Percentiles rank a stretch among this genome's conserved stretches.
phyloP scores from a whole-genome alignment of 78 protist genomes.

The Abeoforma whisleri region DNA sequence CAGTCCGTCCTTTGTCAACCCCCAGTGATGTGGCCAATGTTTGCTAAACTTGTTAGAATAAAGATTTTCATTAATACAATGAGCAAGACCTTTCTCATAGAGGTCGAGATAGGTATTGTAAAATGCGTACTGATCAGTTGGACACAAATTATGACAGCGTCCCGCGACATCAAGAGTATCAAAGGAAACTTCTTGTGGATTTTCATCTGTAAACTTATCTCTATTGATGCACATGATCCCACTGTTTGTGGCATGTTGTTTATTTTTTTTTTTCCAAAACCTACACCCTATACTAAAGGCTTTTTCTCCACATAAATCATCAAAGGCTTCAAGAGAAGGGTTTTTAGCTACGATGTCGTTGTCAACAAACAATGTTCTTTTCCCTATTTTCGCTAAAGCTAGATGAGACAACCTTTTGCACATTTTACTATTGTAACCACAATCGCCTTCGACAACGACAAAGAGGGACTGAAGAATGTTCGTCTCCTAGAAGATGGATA shows the following conservation, averaged over 20 bases:
- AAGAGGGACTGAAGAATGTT: no score
- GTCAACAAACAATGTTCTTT: background rate
- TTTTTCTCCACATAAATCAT: background rate
- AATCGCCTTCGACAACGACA: background rate
- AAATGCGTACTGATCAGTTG: slow-evolving; percentile 1
- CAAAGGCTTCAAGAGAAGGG: background rate
- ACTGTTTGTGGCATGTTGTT: background rate
- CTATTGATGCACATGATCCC: background rate
- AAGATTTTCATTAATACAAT: background rate
- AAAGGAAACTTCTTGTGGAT: background rate
- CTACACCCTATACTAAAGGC: background rate
- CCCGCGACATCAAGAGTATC: background rate
- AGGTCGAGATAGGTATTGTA: background rate
- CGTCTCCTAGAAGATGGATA: background rate
- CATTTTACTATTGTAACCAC: background rate
- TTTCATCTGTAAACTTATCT: background rate
- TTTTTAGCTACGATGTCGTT: background rate
- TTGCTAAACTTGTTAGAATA: background rate
- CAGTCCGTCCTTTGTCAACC: background rate
- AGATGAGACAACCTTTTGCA: background rate
- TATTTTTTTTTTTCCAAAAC: no score
- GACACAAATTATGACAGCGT: background rate
- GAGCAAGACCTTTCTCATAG: background rate
- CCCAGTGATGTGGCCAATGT: background rate
- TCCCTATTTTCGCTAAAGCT: background rate